Conservation (phyloP, 768 basidiomycete species). For the Lactarius vividus region DNA sequence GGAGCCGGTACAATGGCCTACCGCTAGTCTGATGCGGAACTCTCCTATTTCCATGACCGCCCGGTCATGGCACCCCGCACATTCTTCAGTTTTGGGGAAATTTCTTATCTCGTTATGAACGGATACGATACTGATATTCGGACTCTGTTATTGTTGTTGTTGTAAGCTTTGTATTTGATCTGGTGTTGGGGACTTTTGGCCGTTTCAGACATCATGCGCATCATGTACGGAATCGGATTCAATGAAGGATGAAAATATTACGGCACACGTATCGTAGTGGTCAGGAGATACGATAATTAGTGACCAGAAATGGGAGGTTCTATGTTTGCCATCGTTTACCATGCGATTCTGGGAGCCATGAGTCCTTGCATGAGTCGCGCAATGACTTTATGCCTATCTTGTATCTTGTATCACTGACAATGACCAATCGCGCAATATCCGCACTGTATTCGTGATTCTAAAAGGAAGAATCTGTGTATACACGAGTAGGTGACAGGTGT, state of each 20-base stretch:
- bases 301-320: not conserved
- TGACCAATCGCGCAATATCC: not conserved
- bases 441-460: not conserved
- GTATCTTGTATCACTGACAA: not conserved
- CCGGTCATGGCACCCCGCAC: not conserved
- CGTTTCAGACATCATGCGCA: not conserved
- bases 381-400: not conserved
- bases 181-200: not conserved
- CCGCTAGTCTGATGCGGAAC: constrained; percentile 9
- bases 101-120: constrained; percentile 21
- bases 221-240: not conserved
- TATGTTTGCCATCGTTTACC: not conserved
- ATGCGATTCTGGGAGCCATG: not conserved
- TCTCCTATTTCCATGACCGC: not conserved
- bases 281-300: not conserved
- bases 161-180: not conserved
- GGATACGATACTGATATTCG: not conserved
- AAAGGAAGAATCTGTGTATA: not conserved
- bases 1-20: constrained; percentile 3
- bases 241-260: not conserved
- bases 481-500: not conserved
- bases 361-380: too few species aligned
- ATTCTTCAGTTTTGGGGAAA: not conserved
- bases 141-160: not conserved
- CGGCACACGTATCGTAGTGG: not conserved